Base-by-base conservation (phyloP, 495 filamentous ascomycete species). In the Mytilinidion resinicola region DNA sequence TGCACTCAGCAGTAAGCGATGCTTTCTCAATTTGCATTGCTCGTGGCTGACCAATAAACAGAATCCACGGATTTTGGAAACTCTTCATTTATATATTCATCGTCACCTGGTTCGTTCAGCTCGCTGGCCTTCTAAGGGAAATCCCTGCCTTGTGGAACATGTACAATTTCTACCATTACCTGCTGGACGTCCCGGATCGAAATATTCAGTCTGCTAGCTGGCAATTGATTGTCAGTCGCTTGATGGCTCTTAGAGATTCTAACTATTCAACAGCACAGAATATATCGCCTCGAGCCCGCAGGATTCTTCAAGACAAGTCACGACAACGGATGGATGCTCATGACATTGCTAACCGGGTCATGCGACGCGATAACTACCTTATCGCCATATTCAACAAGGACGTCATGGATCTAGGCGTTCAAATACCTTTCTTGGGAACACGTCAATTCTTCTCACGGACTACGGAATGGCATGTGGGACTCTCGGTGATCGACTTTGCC, bases 301-400 rank as follows among this genome's bases (percentile, higher is more conserved):
- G 77, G 53, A 91, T 84, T 60, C 73, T 93, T 42, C 87, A 87
- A 37, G 88, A 80, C 62, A 89, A 92, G 64, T 95, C 93, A 17
- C 96, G 96, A 71, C 89, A 97, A 74, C 81, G 93, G 51, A 86
- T 97, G 72, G 93, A 97, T 74, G 93, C 93, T 4, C 89, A 96
- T 62, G 92, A 96, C 69, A 96, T 98, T 70, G 95, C 93, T 8
- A 98, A 96, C 67, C 85, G 93, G 47, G 72, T 98, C 49, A 97
- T 98, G 93, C 86, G 93, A 62, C 85, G 87, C 67, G 93, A 96
- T 57, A 98, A 98, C 65, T 98, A 96, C 63, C 75, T 96, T 61
- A 96, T 98, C 67, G 93, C 95, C 9, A 69, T 98, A 51, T 87
- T 96, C 73, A 98, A 98, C 73, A 97, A 97, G 70, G 92, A 96